Percentiles rank a stretch among this genome's conserved stretches.
phyloP scores from a whole-genome alignment of 768 basidiomycete species.

The Tulasnella sp. region DNA sequence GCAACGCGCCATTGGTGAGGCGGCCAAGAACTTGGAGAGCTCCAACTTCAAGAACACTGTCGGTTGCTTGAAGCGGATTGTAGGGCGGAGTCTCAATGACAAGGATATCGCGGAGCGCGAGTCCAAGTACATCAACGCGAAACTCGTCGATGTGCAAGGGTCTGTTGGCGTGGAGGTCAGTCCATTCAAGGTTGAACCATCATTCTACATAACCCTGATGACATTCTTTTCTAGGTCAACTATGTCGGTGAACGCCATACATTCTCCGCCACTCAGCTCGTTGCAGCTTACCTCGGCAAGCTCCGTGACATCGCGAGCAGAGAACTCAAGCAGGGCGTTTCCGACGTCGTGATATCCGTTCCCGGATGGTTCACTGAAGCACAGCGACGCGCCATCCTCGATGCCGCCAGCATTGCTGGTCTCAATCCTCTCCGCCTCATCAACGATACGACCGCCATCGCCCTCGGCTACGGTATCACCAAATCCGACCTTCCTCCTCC shows the following conservation, averaged over 20 bases:
- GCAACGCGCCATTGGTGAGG: slow-evolving; percentile 83
- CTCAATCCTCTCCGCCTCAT: slow-evolving; percentile 89
- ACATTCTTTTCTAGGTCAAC: slow-evolving; percentile 46
- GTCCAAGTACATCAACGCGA: slow-evolving; percentile 83
- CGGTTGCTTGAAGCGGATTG: slow-evolving; percentile 80
- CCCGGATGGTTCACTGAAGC: slow-evolving; percentile 95
- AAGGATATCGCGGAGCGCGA: slow-evolving; percentile 73
- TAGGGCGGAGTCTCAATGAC: slow-evolving; percentile 72
- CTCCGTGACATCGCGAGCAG: slow-evolving; percentile 73
- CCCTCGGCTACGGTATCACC: slow-evolving; percentile 97
- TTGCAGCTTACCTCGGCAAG: slow-evolving; percentile 84
- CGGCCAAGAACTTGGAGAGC: slow-evolving; percentile 95
- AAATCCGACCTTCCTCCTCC: slow-evolving; percentile 86
- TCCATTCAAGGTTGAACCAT: slow-evolving; percentile 17
- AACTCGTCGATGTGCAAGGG: slow-evolving; percentile 73
- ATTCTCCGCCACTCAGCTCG: slow-evolving; percentile 84
- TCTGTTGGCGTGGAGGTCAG: slow-evolving; percentile 77
- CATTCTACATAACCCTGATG: neutral
- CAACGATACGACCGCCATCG: slow-evolving; percentile 93
- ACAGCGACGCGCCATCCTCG: slow-evolving; percentile 81
- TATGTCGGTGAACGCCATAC: slow-evolving; percentile 71
- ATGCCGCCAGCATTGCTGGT: slow-evolving; percentile 81
- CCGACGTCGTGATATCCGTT: slow-evolving; percentile 90
- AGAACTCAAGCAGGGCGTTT: slow-evolving; percentile 78
- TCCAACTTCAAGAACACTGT: slow-evolving; percentile 98